phyloP scores from a whole-genome alignment of 2,329 filamentous ascomycete genomes.

The Tolypocladium cylindrosporum region DNA sequence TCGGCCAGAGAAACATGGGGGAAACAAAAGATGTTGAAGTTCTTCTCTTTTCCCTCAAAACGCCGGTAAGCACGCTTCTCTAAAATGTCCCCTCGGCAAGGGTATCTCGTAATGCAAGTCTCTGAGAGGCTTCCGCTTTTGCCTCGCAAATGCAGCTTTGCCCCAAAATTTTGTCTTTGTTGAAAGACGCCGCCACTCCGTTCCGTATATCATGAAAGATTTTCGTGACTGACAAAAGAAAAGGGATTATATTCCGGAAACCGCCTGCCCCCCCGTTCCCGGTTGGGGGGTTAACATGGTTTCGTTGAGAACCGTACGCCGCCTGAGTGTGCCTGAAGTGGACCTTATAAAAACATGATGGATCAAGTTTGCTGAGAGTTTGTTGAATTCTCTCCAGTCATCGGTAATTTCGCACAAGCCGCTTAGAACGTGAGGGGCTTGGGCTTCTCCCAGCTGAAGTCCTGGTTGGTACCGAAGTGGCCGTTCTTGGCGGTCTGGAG shows the following conservation, averaged over 20 bases:
- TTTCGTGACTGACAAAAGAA: constrained; percentile 7
- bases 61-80: constrained; percentile 23
- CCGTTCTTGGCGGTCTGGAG: constrained; percentile 98
- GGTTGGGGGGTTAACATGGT: constrained; percentile 22
- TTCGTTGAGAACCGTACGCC: constrained; percentile 39
- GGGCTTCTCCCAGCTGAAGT: constrained; percentile 96
- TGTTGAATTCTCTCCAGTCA: constrained; percentile 30
- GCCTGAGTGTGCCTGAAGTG: constrained; percentile 25
- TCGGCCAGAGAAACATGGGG: constrained; percentile 29
- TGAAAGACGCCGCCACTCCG: constrained; percentile 34
- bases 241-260: constrained; percentile 19
- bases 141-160: constrained; percentile 28
- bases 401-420: constrained; percentile 2
- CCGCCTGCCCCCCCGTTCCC: constrained; percentile 21
- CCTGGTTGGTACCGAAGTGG: constrained; percentile 95
- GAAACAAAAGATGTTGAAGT: constrained; percentile 38
- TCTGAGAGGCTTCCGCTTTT: constrained; percentile 16
- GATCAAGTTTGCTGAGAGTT: constrained; percentile 19
- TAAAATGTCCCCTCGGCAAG: constrained; percentile 20
- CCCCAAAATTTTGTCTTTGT: constrained; percentile 29
- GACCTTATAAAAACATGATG: constrained; percentile 27
- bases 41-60: constrained; percentile 34
- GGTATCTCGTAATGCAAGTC: constrained; percentile 32
- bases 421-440: constrained; percentile 86
- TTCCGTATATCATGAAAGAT: constrained; percentile 24